Base-by-base conservation (phyloP, 1,284 basidiomycete genomes). In the Inonotus obliquus region DNA sequence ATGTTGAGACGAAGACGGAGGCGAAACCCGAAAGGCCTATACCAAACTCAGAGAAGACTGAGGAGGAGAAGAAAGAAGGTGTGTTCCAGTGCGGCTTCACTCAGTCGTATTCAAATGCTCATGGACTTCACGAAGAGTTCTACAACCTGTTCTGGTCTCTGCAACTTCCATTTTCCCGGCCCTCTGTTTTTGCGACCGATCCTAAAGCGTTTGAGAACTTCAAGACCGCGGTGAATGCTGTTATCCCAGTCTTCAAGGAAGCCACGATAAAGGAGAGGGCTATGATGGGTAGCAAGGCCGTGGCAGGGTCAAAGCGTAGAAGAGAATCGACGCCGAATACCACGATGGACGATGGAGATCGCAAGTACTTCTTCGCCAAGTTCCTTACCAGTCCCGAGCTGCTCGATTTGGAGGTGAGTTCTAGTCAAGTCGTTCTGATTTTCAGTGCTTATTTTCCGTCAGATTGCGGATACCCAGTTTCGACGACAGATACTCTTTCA, bases 401-500 rank as follows among this genome's bases (percentile, higher is more conserved):
- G 21, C 79, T 96, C 29, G 92, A 92, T 57, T 85, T 95, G 57
- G 92, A 96, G 81, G 92, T 92, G 59, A 62, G 77, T 67, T 58
- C 25, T 59, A 60, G 27, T 47, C 39, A 48, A 9, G 27, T 19
- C 25, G 51, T 38, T 55, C 53, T 35, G 44, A 14, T 29, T 32
- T 59, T 23, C 45, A n/a, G 7, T 52, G 35, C 21, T 62, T 23
- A 59, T 53, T 56, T 53, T 61, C 58, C 48, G 66, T 61, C 66
- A 94, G 91, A 84, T 96, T 62, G 88, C 91, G 21, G 93, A 96
- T 69, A 87, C 89, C 0, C 84, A 89, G 65, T 96, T 96, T 76
- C 88, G 94, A 23, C 86, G 92, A n/a, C 94, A 96, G 75, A 85
- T 95, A 70, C 79, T 96, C 27, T 87, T 95, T 68, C 94, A 96